These are phyloP conservation scores for Phytopythium litorale DNA, from an alignment of 352 stramenopile species.

Conservation along the genomic window DNA sequence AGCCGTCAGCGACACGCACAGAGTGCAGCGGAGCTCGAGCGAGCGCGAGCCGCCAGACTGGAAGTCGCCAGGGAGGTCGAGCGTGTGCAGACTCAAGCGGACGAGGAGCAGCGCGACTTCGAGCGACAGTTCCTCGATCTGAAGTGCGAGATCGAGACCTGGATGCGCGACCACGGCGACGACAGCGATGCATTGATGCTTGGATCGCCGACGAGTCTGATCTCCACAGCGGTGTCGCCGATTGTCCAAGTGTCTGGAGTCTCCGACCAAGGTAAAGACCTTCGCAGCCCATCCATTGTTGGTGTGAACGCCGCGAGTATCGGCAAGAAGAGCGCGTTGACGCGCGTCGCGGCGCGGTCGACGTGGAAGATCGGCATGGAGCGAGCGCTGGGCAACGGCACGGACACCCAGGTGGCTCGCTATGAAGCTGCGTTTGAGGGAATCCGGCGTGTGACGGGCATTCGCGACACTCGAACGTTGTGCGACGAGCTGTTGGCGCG, in stretches of 20 bases:
- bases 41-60: slow-evolving; percentile 39
- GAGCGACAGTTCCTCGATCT: slow-evolving; percentile 63
- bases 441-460: slow-evolving; percentile 53
- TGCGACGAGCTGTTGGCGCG: slow-evolving; percentile 46
- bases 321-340: slow-evolving; percentile 31
- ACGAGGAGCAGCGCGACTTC: slow-evolving; percentile 54
- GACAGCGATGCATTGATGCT: slow-evolving; percentile 17
- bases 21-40: slow-evolving; percentile 35
- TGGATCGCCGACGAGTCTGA: background rate
- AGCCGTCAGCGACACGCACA: slow-evolving; percentile 46
- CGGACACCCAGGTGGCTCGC: slow-evolving; percentile 41
- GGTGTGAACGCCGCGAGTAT: background rate
- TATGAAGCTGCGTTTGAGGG: slow-evolving; percentile 62
- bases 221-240: background rate
- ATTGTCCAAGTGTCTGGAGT: background rate
- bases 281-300: background rate
- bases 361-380: slow-evolving; percentile 78
- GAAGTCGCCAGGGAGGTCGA: slow-evolving; percentile 43
- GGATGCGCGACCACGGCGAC: slow-evolving; percentile 28
- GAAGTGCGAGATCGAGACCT: slow-evolving; percentile 49
- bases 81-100: slow-evolving; percentile 38
- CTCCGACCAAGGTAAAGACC: background rate
- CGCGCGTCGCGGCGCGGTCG: slow-evolving; percentile 51
- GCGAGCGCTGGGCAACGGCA: slow-evolving; percentile 40
- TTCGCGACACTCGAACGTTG: slow-evolving; percentile 46